phyloP scores from a whole-genome alignment of 2,329 filamentous ascomycete genomes.

The Grosmannia huntii region DNA sequence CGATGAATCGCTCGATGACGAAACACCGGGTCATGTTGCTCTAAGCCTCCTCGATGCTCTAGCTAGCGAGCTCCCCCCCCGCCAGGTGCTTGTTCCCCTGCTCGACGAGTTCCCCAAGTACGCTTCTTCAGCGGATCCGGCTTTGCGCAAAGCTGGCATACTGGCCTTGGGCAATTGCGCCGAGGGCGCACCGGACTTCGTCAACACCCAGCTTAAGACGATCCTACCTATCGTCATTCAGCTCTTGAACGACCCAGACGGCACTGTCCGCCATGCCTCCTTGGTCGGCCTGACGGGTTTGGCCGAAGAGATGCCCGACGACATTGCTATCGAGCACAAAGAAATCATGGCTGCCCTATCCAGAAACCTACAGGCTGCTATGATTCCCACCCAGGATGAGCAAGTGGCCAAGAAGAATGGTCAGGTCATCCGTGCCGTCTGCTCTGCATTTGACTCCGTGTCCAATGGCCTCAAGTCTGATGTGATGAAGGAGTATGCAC shows the following conservation, averaged over 20 bases:
- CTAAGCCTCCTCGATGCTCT: slow-evolving; percentile 82
- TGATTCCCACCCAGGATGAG: slow-evolving; percentile 49
- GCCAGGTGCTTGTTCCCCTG: slow-evolving; percentile 86
- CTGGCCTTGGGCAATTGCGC: slow-evolving; percentile 87
- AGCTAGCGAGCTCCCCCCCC: slow-evolving; percentile 76
- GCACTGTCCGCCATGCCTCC: slow-evolving; percentile 73
- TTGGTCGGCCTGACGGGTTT: slow-evolving; percentile 79
- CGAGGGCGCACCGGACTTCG: slow-evolving; percentile 94
- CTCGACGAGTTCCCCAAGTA: slow-evolving; percentile 77
- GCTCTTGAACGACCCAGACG: slow-evolving; percentile 72
- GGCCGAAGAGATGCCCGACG: slow-evolving; percentile 85
- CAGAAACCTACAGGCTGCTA: slow-evolving; percentile 77
- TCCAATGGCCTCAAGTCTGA: slow-evolving; percentile 74
- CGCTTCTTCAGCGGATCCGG: slow-evolving; percentile 59
- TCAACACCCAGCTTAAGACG: slow-evolving; percentile 78
- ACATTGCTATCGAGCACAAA: slow-evolving; percentile 75
- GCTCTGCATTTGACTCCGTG: slow-evolving; percentile 81
- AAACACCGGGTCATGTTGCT: slow-evolving; percentile 73
- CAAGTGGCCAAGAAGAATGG: slow-evolving; percentile 60
- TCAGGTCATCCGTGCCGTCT: slow-evolving; percentile 78
- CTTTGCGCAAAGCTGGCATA: slow-evolving; percentile 80
- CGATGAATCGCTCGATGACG: slow-evolving; percentile 68
- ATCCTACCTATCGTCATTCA: slow-evolving; percentile 77
- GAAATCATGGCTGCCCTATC: slow-evolving; percentile 73
- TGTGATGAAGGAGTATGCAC: slow-evolving; percentile 70